These are phyloP conservation scores for Tetraselmis striata DNA, from an alignment of 139 green algal genomes.

Conservation along the genomic window DNA sequence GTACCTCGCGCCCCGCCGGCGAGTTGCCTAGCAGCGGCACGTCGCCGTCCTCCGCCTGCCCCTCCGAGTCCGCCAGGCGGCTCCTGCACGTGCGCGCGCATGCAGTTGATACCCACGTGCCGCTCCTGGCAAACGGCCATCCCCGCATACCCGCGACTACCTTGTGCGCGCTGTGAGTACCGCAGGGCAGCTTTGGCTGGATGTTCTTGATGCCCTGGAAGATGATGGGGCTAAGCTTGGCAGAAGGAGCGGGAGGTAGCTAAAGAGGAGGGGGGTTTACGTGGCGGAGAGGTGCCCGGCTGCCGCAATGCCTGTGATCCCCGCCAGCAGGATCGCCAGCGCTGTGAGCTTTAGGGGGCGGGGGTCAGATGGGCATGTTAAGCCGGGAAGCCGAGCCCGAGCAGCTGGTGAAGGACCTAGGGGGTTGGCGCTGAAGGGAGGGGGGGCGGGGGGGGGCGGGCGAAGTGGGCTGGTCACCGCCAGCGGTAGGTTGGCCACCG, in stretches of 20 bases:
- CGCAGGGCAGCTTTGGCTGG: too few species aligned
- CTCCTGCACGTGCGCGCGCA: neutral
- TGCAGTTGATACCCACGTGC: too few species aligned
- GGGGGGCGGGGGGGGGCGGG: too few species aligned
- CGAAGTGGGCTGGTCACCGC: neutral
- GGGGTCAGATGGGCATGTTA: too few species aligned
- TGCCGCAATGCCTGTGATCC: slow-evolving; percentile 1
- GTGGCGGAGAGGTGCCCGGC: neutral
- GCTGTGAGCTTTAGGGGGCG: neutral
- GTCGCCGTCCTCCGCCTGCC: neutral
- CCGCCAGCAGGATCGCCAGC: slow-evolving; percentile 18
- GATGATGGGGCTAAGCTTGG: too few species aligned
- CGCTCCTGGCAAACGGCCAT: too few species aligned
- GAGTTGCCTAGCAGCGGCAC: neutral
- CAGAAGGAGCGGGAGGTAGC: too few species aligned
- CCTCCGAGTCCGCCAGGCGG: neutral
- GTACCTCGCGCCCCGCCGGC: neutral
- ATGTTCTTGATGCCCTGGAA: too few species aligned
- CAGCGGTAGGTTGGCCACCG: neutral
- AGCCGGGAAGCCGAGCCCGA: too few species aligned
- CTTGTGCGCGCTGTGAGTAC: too few species aligned
- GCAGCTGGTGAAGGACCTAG: neutral
- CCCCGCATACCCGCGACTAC: too few species aligned
- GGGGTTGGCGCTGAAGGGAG: neutral
- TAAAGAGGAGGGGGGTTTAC: too few species aligned